phyloP scores from a whole-genome alignment of 768 basidiomycete genomes.

The Fistulinella prunicolor region DNA sequence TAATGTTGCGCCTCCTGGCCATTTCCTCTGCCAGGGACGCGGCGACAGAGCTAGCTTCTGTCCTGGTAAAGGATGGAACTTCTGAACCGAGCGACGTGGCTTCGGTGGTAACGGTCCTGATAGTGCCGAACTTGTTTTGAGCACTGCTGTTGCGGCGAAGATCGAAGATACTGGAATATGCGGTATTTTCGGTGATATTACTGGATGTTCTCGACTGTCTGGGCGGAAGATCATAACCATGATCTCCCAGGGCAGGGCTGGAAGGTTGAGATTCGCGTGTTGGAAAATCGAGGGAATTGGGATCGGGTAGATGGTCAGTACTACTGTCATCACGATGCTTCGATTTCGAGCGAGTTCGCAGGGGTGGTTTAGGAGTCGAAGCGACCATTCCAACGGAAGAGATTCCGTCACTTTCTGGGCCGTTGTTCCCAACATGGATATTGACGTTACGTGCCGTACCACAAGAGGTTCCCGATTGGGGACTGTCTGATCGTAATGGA shows the following conservation, averaged over 20 bases:
- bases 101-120: slow-evolving; percentile 80
- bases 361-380: slow-evolving; percentile 50
- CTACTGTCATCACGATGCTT: slow-evolving; percentile 14
- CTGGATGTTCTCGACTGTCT: slow-evolving; percentile 66
- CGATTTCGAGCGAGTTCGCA: slow-evolving; percentile 39
- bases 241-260: slow-evolving; percentile 33
- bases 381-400: slow-evolving; percentile 33
- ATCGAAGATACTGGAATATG: slow-evolving; percentile 66
- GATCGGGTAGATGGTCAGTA: slow-evolving; percentile 6
- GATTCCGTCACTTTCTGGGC: slow-evolving; percentile 37
- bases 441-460: slow-evolving; percentile 31
- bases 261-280: slow-evolving; percentile 35
- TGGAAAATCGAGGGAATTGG: slow-evolving; percentile 31
- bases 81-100: slow-evolving; percentile 63
- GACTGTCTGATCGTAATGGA: slow-evolving; percentile 54
- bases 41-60: slow-evolving; percentile 61
- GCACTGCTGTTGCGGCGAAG: slow-evolving; percentile 40
- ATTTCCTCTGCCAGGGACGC: slow-evolving; percentile 45
- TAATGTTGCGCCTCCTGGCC: slow-evolving; percentile 36
- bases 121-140: slow-evolving; percentile 69
- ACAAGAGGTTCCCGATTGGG: slow-evolving; percentile 42
- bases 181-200: slow-evolving; percentile 51
- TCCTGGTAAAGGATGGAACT: slow-evolving; percentile 57
- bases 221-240: slow-evolving; percentile 34
- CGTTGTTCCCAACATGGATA: slow-evolving; percentile 12